Percentiles rank a stretch among this genome's conserved stretches.
These are phyloP conservation scores for Wickerhamomyces subpelliculosus DNA, from an alignment of 805 yeast species.

Conservation along the genomic window DNA sequence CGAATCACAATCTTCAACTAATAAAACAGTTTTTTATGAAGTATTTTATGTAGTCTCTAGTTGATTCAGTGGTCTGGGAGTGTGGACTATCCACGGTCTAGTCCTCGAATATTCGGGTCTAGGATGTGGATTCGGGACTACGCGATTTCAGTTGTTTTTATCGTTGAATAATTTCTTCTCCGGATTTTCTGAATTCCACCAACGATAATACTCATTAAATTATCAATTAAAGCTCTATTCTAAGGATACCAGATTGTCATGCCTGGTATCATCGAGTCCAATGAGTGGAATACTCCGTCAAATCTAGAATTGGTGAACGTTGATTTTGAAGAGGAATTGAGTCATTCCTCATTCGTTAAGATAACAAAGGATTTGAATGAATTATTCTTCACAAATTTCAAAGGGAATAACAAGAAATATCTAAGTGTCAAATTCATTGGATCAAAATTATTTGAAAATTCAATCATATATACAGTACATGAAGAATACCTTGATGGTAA, in stretches of 20 bases:
- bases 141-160: background rate
- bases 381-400: background rate
- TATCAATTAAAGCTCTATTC: too few relatives aligned
- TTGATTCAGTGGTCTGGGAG: too few relatives aligned
- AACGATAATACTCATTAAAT: too few relatives aligned
- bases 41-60: too few relatives aligned
- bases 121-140: too few relatives aligned
- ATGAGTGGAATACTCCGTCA: background rate
- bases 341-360: background rate
- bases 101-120: too few relatives aligned
- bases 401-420: background rate
- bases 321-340: background rate
- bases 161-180: background rate
- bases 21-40: too few relatives aligned
- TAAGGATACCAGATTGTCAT: too few relatives aligned
- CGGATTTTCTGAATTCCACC: background rate
- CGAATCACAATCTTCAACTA: too few relatives aligned
- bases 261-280: background rate
- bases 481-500: slow-evolving; percentile 5
- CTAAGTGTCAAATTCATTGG: slow-evolving; percentile 16
- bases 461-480: slow-evolving; percentile 6
- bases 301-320: background rate
- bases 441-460: slow-evolving; percentile 2
- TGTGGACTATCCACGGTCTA: too few relatives aligned
- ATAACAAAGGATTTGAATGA: slow-evolving; percentile 3